Evolutionary conservation across 2,329 filamentous ascomycete genomes (phyloP), one percentile per base, ranked within the genome.

Genomic region (Fusarium lyarnte): DNA sequence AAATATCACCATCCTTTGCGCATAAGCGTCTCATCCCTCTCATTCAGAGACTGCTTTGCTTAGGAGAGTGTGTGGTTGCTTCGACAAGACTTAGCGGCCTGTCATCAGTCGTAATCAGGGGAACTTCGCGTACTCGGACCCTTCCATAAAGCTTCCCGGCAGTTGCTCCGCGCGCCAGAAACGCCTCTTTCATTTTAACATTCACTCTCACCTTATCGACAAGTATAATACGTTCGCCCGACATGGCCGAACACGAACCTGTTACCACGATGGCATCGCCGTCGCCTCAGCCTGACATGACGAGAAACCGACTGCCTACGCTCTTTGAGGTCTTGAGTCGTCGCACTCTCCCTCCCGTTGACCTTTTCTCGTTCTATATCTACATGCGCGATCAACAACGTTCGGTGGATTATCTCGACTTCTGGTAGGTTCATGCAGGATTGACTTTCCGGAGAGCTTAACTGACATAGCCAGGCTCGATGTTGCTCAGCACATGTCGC

Each of bases 371-470:
- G 4, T 99, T 99, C 85, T 99, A 99, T 84, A 99, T 99, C 78
- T 99, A 97, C 84, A 99, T 99, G 96, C 91, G 96, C 78, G 97
- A 99, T 82, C 95, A 98, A 83, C 96, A 99, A 83, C 91, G 95
- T 81, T 98, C 95, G 12, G 96, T 99, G 17, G 96, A 99, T 79
- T 99, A 99, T 78, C 86, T 99, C 45, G 96, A 99, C 81, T 99
- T 99, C 83, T 99, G 97, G 96, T 98, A 86, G 65, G 90, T 80
- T 21, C 14, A 63, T 52, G 38, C 49, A 23, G 29, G 38, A 46
- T 31, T 29, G 31, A 21, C 12, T 33, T 58, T 38, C n/a, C 6
- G 17, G 14, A 31, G 19, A 36, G 29, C 21, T 19, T 33, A 16
- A 42, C 76, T 78, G 33, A 78, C 76, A 45, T 46, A 10, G 17